Evolutionary conservation across 2,329 filamentous ascomycete genomes (phyloP).

Genomic region (Aureobasidium sp.): DNA sequence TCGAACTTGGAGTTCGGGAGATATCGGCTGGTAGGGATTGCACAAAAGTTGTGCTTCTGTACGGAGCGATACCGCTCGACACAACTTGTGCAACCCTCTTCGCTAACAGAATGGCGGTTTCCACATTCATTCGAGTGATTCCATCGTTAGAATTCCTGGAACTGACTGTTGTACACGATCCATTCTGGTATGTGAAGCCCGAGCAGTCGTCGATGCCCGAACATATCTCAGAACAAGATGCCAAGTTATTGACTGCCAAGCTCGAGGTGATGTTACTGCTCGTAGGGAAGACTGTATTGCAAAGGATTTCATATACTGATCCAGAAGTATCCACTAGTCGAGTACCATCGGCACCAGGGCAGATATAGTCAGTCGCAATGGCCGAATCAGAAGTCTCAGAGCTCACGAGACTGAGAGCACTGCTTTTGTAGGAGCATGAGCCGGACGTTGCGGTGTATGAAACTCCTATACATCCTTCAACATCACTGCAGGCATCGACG

Average conservation of each 20-base stretch:
- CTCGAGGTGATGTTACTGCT: slow-evolving; percentile 5
- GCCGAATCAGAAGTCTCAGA: slow-evolving; percentile 13
- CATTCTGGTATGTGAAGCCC: slow-evolving; percentile 3
- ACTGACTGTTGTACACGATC: background rate
- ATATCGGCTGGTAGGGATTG: background rate
- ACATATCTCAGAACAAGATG: background rate
- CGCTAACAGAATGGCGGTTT: background rate
- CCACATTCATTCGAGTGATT: background rate
- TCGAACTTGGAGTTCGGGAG: background rate
- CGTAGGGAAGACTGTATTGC: slow-evolving; percentile 19
- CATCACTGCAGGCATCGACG: slow-evolving; percentile 17
- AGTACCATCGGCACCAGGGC: slow-evolving; percentile 18
- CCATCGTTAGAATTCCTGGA: background rate
- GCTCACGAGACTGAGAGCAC: background rate
- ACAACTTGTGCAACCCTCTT: background rate
- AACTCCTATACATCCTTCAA: slow-evolving; percentile 16
- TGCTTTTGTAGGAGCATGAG: slow-evolving; percentile 18
- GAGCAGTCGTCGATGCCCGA: background rate
- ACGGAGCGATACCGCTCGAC: background rate
- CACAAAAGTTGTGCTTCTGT: background rate
- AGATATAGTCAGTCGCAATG: slow-evolving; percentile 15
- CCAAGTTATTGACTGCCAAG: background rate
- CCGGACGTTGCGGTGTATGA: slow-evolving; percentile 13
- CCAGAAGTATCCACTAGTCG: slow-evolving; percentile 19
- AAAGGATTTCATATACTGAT: slow-evolving; percentile 20